phyloP scores from a whole-genome alignment of 225 moss, liverwort and hornwort species.

The Neckera pumila region DNA sequence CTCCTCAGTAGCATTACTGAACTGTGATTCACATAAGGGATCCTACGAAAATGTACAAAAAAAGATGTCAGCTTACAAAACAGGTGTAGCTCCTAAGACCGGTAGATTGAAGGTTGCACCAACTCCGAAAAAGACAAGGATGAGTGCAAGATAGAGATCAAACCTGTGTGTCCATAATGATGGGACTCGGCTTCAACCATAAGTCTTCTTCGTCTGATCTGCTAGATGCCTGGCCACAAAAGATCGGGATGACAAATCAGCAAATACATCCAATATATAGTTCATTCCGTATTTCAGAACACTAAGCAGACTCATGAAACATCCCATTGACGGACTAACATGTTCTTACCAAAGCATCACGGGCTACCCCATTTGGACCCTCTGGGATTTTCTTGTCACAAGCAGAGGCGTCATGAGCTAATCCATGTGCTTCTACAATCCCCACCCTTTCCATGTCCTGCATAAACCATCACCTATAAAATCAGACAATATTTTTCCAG shows the following conservation, averaged over 20 bases:
- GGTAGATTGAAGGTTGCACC: not conserved
- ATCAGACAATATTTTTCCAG: not conserved
- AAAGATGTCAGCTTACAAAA: not conserved
- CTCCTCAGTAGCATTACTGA: conserved; percentile 23
- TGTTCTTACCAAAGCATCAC: conserved; percentile 14
- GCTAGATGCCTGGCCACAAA: conserved; percentile 14
- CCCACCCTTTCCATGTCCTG: conserved; percentile 8
- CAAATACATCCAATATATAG: not conserved
- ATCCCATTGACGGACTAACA: not conserved
- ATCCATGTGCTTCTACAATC: not conserved
- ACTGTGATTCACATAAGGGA: conserved; percentile 34
- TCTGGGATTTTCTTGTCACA: conserved; percentile 3
- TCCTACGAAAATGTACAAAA: conserved; percentile 14
- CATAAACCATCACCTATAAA: not conserved
- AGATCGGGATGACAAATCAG: not conserved
- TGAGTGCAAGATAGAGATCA: not conserved
- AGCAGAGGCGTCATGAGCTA: not conserved
- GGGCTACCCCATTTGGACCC: not conserved
- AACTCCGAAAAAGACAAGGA: not conserved
- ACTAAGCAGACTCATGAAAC: not conserved
- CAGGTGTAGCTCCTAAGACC: not conserved
- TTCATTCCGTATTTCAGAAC: not conserved
- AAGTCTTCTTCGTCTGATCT: not conserved
- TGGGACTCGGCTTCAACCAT: not conserved
- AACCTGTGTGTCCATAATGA: conserved; percentile 24